Conservation (phyloP, 441 rosid species). For the Caryocar brasiliense region DNA sequence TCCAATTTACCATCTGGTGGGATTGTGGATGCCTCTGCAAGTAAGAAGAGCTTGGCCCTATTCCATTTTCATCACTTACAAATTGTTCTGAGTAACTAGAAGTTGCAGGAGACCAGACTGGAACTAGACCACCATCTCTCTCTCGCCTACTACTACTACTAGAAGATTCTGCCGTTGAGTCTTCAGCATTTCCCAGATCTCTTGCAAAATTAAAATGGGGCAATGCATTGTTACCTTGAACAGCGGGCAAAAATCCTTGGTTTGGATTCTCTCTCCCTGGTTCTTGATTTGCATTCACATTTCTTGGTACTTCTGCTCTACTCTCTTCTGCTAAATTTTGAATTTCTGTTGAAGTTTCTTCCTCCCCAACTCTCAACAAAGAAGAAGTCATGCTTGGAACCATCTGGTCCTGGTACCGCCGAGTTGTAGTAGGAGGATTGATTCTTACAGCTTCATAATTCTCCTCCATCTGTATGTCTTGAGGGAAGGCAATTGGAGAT, state of each 20-base stretch:
- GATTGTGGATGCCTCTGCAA: slow-evolving; percentile 73
- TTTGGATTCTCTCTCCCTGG: slow-evolving; percentile 33
- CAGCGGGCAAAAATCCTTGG: slow-evolving; percentile 25
- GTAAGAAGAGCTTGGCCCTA: slow-evolving; percentile 63
- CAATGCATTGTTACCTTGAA: slow-evolving; percentile 19
- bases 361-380: slow-evolving; percentile 58
- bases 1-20: slow-evolving; percentile 76
- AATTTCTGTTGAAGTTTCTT: slow-evolving; percentile 54
- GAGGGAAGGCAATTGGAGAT: slow-evolving; percentile 56
- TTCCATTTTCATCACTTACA: slow-evolving; percentile 63
- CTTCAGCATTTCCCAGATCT: slow-evolving; percentile 49
- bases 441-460: slow-evolving; percentile 49
- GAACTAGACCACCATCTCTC: slow-evolving; percentile 85
- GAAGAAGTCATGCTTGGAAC: slow-evolving; percentile 89
- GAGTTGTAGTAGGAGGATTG: slow-evolving; percentile 26
- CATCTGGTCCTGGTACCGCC: slow-evolving; percentile 82
- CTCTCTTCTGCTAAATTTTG: slow-evolving; percentile 39
- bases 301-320: slow-evolving; percentile 82
- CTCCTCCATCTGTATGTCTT: slow-evolving; percentile 78
- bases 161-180: slow-evolving; percentile 83
- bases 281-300: slow-evolving; percentile 42
- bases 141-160: slow-evolving; percentile 65
- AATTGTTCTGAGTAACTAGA: slow-evolving; percentile 71
- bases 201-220: slow-evolving; percentile 32
- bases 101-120: slow-evolving; percentile 77